Percentiles rank a stretch among this genome's conserved stretches.
Conservation (phyloP, 192 early-diverging fungal genomes). For the Entomortierella parvispora region DNA sequence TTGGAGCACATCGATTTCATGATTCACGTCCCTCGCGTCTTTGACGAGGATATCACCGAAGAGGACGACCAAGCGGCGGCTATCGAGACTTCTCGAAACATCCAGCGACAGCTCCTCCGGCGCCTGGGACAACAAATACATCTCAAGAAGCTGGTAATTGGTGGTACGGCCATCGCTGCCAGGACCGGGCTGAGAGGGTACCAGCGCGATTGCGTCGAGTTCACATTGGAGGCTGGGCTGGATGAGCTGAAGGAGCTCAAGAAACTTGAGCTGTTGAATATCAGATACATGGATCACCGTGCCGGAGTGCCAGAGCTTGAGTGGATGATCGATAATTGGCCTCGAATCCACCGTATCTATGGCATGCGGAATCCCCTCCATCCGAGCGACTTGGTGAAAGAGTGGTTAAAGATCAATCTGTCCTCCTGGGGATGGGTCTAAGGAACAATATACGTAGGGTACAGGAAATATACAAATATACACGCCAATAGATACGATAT, state of each 20-base stretch:
- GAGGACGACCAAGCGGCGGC: too few relatives aligned
- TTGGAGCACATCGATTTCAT: constrained; percentile 8
- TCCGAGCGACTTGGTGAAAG: too few relatives aligned
- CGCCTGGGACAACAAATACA: constrained; percentile 8
- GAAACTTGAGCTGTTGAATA: not conserved
- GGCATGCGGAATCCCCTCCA: too few relatives aligned
- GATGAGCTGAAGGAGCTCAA: not conserved
- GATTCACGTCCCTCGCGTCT: constrained; percentile 1
- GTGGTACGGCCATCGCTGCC: not conserved
- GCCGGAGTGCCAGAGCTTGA: constrained; percentile 3
- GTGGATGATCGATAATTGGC: constrained; percentile 2
- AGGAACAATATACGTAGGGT: too few relatives aligned
- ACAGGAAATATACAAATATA: too few relatives aligned
- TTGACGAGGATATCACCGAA: too few relatives aligned
- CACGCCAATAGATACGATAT: too few relatives aligned
- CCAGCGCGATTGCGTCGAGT: constrained; percentile 5
- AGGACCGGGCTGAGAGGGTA: not conserved
- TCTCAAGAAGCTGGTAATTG: not conserved
- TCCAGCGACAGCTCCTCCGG: constrained; percentile 12
- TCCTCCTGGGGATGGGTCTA: too few relatives aligned
- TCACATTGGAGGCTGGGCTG: constrained; percentile 3
- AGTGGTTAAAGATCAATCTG: too few relatives aligned
- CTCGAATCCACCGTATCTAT: too few relatives aligned
- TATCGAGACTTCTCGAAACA: not conserved
- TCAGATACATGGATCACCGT: constrained; percentile 8